These are phyloP conservation scores for Halophytophthora batemanensis DNA, from an alignment of 352 stramenopile genomes.

Conservation along the genomic window DNA sequence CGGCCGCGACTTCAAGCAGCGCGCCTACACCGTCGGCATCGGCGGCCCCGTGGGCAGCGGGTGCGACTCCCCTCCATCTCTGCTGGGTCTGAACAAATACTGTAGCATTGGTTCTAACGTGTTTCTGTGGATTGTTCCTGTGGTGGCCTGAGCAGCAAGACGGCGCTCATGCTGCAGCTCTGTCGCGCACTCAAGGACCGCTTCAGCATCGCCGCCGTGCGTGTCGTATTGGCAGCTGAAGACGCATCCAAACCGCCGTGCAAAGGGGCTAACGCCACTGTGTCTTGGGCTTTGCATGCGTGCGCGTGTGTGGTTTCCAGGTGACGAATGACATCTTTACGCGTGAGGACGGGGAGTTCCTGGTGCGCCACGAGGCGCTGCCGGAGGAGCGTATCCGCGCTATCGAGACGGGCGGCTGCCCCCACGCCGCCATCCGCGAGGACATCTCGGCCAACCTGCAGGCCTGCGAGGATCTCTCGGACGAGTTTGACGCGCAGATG, in stretches of 20 bases:
- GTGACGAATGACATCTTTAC: slow-evolving; percentile 99
- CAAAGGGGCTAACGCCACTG: background rate
- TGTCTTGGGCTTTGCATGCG: background rate
- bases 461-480: slow-evolving; percentile 94
- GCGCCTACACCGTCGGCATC: slow-evolving; percentile 95
- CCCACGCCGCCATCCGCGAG: slow-evolving; percentile 96
- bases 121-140: background rate
- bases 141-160: slow-evolving; percentile 84
- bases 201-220: slow-evolving; percentile 74
- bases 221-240: slow-evolving; percentile 26
- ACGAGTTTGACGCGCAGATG: slow-evolving; percentile 81
- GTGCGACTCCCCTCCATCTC: slow-evolving; percentile 14
- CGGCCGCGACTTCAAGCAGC: slow-evolving; percentile 73
- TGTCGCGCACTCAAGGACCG: slow-evolving; percentile 86
- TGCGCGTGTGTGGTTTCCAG: slow-evolving; percentile 16
- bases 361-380: slow-evolving; percentile 92
- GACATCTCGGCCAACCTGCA: slow-evolving; percentile 97
- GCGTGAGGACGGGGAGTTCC: slow-evolving; percentile 97
- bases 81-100: background rate
- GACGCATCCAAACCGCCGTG: no score
- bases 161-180: slow-evolving; percentile 92
- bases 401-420: slow-evolving; percentile 98
- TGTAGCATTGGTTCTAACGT: no score
- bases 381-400: slow-evolving; percentile 89
- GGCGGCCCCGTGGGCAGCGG: slow-evolving; percentile 93